These are phyloP conservation scores for Podaxis sp. DNA, from an alignment of 768 basidiomycete genomes.

Conservation along the genomic window DNA sequence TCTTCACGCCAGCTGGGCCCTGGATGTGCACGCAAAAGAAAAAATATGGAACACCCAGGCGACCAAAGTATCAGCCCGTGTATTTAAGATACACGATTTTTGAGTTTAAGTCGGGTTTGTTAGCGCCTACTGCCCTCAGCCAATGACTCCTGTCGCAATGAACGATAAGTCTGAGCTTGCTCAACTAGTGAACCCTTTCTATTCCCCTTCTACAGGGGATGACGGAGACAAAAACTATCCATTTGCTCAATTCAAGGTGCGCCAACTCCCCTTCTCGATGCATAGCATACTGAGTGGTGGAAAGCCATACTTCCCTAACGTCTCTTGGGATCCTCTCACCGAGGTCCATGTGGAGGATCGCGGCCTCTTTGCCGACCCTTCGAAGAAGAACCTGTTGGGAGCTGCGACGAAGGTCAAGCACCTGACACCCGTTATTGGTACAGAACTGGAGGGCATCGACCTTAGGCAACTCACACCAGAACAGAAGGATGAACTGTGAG, in stretches of 20 bases:
- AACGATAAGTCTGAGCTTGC: constrained; percentile 12
- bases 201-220: constrained; percentile 54
- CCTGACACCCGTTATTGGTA: constrained; percentile 70
- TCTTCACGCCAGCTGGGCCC: constrained; percentile 15
- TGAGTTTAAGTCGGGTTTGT: not conserved
- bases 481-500: constrained; percentile 80
- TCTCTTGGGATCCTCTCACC: constrained; percentile 61
- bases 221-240: constrained; percentile 48
- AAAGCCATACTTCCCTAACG: constrained; percentile 60
- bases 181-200: constrained; percentile 58
- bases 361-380: constrained; percentile 62
- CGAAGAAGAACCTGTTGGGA: constrained; percentile 58
- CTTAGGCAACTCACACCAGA: constrained; percentile 57
- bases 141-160: constrained; percentile 51
- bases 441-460: constrained; percentile 71
- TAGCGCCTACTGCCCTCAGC: not conserved
- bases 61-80: not conserved
- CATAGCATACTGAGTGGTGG: not conserved
- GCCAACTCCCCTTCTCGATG: constrained; percentile 1
- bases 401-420: constrained; percentile 66
- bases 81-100: not conserved
- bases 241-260: constrained; percentile 57
- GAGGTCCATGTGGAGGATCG: constrained; percentile 61
- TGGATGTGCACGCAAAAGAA: not conserved
- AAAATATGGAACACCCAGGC: not conserved